A percentile compares a stretch with the other conserved stretches of the same genome.
Evolutionary conservation across 169 alveolate species (phyloP).

Genomic region (Babesia bigemina): DNA sequence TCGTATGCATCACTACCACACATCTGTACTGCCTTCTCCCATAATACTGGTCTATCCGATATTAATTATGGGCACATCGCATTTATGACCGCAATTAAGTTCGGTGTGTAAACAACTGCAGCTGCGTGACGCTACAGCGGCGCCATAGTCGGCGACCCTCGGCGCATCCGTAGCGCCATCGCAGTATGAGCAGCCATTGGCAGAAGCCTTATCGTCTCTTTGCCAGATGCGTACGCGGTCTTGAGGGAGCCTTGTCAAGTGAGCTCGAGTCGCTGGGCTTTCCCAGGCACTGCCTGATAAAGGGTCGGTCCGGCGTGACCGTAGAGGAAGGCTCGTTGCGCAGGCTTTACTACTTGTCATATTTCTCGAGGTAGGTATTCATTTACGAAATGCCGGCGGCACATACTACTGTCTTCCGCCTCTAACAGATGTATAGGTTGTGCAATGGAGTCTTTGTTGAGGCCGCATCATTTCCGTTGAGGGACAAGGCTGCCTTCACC

Average conservation of each 20-base stretch:
- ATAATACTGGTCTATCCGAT: no score
- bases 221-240: slow-evolving; percentile 51
- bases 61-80: no score
- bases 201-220: slow-evolving; percentile 25
- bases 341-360: slow-evolving; percentile 41
- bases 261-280: slow-evolving; percentile 60
- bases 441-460: slow-evolving; percentile 41
- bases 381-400: neutral
- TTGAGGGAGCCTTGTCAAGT: slow-evolving; percentile 32
- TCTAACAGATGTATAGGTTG: slow-evolving; percentile 5
- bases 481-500: slow-evolving; percentile 31
- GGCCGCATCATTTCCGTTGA: slow-evolving; percentile 39
- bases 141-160: neutral
- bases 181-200: slow-evolving; percentile 40
- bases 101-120: no score
- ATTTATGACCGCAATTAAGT: no score
- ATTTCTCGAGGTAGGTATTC: slow-evolving; percentile 54
- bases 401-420: neutral
- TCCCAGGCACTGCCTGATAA: slow-evolving; percentile 32
- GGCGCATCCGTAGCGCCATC: neutral
- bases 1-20: no score
- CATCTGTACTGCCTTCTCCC: no score
- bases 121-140: no score
- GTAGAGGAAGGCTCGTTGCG: slow-evolving; percentile 24
- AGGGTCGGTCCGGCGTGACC: slow-evolving; percentile 23